These are phyloP conservation scores for Phytophthora aleatoria DNA, from an alignment of 352 stramenopile species.

Conservation along the genomic window DNA sequence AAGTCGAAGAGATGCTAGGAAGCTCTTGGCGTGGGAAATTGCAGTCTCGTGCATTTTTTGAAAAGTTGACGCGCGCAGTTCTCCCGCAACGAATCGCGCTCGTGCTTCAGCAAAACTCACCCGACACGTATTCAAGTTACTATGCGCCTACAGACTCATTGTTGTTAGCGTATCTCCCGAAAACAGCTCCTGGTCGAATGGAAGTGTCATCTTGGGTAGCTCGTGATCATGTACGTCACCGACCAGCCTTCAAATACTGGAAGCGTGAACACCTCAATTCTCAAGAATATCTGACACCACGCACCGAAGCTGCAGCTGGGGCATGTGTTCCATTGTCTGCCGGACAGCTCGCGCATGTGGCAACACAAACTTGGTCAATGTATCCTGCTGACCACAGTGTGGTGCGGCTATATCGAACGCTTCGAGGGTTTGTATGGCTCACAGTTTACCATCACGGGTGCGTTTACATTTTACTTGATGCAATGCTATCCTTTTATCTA, in stretches of 20 bases:
- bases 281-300: constrained; percentile 67
- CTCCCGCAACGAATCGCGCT: constrained; percentile 64
- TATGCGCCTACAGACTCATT: constrained; percentile 62
- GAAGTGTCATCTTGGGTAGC: constrained; percentile 54
- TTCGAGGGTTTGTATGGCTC: constrained; percentile 53
- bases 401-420: constrained; percentile 53
- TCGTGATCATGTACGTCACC: constrained; percentile 65
- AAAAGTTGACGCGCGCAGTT: constrained; percentile 44
- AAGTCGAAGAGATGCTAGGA: constrained; percentile 64
- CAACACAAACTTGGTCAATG: constrained; percentile 53
- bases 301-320: constrained; percentile 44
- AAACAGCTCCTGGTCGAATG: constrained; percentile 59
- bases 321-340: constrained; percentile 61
- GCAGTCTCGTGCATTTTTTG: constrained; percentile 42
- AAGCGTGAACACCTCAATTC: constrained; percentile 41
- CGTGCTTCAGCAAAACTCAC: constrained; percentile 49
- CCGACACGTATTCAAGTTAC: constrained; percentile 50
- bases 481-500: not conserved
- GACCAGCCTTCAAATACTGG: constrained; percentile 74
- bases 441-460: constrained; percentile 69
- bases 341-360: constrained; percentile 46
- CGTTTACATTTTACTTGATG: constrained; percentile 8
- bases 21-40: constrained; percentile 55
- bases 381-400: constrained; percentile 78
- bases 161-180: constrained; percentile 48